Base-by-base conservation (phyloP, 805 yeast genomes). In the Candida sakaeoensis region DNA sequence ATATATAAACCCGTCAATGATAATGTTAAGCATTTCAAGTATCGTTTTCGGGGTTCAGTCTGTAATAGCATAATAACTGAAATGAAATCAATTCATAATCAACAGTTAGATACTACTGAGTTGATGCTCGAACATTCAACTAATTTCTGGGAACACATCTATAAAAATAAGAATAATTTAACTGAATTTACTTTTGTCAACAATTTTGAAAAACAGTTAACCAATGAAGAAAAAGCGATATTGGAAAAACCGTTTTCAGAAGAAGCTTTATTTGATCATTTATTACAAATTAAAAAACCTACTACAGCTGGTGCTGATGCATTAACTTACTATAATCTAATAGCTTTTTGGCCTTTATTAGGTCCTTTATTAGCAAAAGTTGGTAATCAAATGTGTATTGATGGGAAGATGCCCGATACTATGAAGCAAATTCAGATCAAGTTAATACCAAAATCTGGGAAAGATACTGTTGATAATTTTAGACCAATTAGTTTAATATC, bases 381-480 rank as follows among this genome's bases (percentile, higher is more conserved):
- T 8, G 37, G 23, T 3, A 35, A 35, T 26, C 23, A 35, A 16
- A 35, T 35, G 12, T n/a, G 15, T 17, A 5, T 7, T 8, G 19
- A 12, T 5, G 31, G 37, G 16, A 8, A 18, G 8, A 10, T 35
- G 5, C 33, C 19, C 18, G 9, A 12, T 14, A 12, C 23, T 4
- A 27, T 28, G 27, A 10, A 21, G 14, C 7, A 8, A 7, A 17
- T 21, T 21, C 21, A 18, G 13, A 36, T 22, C 14, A 36, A 16
- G 5, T 28, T 30, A 8, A 36, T 36, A 13, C 33, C 34, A 10
- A 28, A 36, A 36, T n/a, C 27, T 13, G 23, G 17, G 27, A 8
- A n/a, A 13, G 33, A 13, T 7, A 6, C 25, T 8, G 22, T 36
- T 7, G 39, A 28, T n/a, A 27, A 36, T 21, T 26, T 26, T 13